Evolutionary conservation across 768 basidiomycete species (phyloP), one percentile per base, ranked within the genome.

Genomic region (Leccinum rimulosum): DNA sequence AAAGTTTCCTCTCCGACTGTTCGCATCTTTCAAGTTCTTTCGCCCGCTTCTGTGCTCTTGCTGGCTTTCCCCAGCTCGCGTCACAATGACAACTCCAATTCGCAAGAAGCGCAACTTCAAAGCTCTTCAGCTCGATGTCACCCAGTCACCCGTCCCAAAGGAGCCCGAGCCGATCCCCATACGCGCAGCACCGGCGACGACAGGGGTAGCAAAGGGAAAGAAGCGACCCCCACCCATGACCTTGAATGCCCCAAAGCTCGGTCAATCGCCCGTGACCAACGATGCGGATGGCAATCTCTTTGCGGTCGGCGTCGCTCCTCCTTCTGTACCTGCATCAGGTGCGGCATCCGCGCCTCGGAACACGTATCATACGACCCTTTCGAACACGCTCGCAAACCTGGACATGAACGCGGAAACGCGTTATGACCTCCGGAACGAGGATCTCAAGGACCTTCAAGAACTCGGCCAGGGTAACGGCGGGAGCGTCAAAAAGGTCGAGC

Each of bases 401-500:
- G 93, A 95, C 65, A 81, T 93, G 77, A 91, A 89, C 66, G 85
- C 87, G 35, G 90, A 93, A 76, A 86, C 87, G 72, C 91, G 91
- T 75, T 87, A 82, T 65, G 91, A 96, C 68, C 76, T 98, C 65
- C 80, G 85, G 66, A 86, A 89, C 65, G 95, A 96, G 71, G 97
- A 98, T 72, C 77, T 99, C 70, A 89, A 89, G 75, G 91, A 95
- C 64, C 70, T 98, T 50, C 83, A 85, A 55, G 97, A 99, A 74
- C 81, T 99, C 3, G 97, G 97, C 4, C 88, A 92, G 64, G 97
- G 97, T 4, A 98, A 98, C 69, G 95, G 97, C 1, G 97, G 97
- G 55, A 97, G 95, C 56, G 97, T 99, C 51, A 95, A 95, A 75
- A 92, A 91, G 75, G 95, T 97, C 17, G 87, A 95, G 74, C 97